These are phyloP conservation scores for Acacia melanoxylon DNA, from an alignment of 306 rosid species.

Conservation along the genomic window DNA sequence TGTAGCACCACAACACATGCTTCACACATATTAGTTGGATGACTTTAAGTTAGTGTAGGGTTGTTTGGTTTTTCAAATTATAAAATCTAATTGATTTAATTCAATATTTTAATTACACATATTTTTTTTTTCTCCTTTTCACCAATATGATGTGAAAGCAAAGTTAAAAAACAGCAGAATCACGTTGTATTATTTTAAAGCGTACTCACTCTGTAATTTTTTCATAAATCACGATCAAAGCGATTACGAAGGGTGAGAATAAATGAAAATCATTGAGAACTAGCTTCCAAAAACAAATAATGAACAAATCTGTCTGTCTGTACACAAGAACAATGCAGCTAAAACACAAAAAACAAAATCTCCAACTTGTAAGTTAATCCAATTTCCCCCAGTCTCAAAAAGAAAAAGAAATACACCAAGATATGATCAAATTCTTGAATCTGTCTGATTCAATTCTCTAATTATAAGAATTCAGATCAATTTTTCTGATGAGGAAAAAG, in stretches of 20 bases:
- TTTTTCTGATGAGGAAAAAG: not conserved
- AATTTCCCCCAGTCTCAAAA: not conserved
- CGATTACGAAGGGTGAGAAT: not conserved
- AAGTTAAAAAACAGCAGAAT: not conserved
- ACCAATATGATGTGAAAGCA: not conserved
- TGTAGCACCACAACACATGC: not conserved
- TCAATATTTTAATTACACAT: not conserved
- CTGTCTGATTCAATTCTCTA: constrained; percentile 4
- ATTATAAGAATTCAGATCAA: constrained; percentile 24
- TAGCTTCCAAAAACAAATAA: constrained; percentile 3
- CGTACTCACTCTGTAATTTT: not conserved
- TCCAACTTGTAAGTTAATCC: not conserved
- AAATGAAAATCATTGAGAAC: not conserved
- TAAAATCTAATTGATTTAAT: not conserved
- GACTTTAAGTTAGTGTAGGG: not conserved
- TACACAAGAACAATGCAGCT: constrained; percentile 41
- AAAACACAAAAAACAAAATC: constrained; percentile 19
- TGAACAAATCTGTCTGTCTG: constrained; percentile 38
- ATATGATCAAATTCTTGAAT: constrained; percentile 6
- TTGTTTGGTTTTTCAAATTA: not conserved
- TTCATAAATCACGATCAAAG: not conserved
- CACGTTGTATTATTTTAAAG: not conserved
- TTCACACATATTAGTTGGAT: not conserved
- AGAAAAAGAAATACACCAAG: not conserved
- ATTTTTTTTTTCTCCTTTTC: not conserved